phyloP scores from a whole-genome alignment of 441 rosid species.

The Erysimum cheiri region DNA sequence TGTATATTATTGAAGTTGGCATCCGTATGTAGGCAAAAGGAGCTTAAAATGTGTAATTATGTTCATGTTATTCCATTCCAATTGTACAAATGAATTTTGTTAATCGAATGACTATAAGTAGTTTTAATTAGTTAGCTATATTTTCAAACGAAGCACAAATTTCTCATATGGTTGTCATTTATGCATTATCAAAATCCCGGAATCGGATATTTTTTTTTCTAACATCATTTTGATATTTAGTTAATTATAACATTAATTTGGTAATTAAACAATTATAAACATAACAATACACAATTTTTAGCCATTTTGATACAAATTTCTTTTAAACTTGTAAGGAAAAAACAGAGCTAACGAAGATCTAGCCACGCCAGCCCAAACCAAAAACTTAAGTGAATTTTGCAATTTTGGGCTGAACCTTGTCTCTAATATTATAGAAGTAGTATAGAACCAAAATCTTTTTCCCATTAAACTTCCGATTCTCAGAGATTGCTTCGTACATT shows the following conservation, averaged over 20 bases:
- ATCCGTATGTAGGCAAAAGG: constrained; percentile 3
- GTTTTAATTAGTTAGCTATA: neutral
- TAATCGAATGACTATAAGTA: neutral
- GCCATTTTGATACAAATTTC: neutral
- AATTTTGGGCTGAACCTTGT: neutral
- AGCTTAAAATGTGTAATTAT: neutral
- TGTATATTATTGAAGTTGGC: constrained; percentile 35
- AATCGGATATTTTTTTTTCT: no score
- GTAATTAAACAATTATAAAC: neutral
- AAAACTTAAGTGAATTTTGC: neutral
- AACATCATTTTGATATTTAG: neutral
- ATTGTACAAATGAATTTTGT: constrained; percentile 7
- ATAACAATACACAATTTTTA: neutral
- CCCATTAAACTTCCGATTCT: neutral
- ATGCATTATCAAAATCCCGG: neutral
- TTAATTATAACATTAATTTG: neutral
- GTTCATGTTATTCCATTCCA: constrained; percentile 2
- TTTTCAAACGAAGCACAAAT: neutral
- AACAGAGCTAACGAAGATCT: neutral
- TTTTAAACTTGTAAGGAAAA: neutral
- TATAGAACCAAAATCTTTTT: neutral
- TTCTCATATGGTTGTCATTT: neutral
- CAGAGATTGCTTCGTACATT: neutral
- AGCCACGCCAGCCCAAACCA: neutral
- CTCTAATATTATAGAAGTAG: no score